Evolutionary conservation across 2,329 filamentous ascomycete genomes (phyloP).

Genomic region (Aspergillus brasiliensis): DNA sequence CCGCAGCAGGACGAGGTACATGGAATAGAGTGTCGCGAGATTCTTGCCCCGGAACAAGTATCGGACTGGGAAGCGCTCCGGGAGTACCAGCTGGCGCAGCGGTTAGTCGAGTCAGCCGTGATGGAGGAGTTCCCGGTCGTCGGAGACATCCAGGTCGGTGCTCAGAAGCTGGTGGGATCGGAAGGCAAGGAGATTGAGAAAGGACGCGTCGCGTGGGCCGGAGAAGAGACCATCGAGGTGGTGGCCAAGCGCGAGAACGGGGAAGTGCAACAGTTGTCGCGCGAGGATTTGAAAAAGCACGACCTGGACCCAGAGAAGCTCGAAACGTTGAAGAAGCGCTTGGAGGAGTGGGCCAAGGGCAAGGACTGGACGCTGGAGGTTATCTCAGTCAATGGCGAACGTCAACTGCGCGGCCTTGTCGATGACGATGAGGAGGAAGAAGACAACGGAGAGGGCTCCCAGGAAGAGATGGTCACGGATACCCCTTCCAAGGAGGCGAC

Average conservation of each 20-base stretch:
- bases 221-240: constrained; percentile 49
- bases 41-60: constrained; percentile 62
- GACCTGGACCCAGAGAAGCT: constrained; percentile 68
- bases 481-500: background rate
- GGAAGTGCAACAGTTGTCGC: constrained; percentile 60
- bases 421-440: constrained; percentile 60
- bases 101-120: constrained; percentile 33
- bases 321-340: constrained; percentile 67
- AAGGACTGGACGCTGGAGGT: constrained; percentile 80
- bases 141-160: constrained; percentile 63
- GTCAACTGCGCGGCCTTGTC: constrained; percentile 71
- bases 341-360: constrained; percentile 69
- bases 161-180: constrained; percentile 56
- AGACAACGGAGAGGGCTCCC: constrained; percentile 3
- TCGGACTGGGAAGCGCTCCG: constrained; percentile 49
- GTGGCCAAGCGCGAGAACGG: constrained; percentile 64
- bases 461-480: background rate
- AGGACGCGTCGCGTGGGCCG: constrained; percentile 57
- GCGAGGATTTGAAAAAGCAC: constrained; percentile 68
- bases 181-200: constrained; percentile 61
- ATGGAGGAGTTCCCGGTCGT: constrained; percentile 47
- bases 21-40: constrained; percentile 72
- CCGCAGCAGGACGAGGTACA: constrained; percentile 77
- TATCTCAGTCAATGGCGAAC: constrained; percentile 66
- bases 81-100: constrained; percentile 34